Evolutionary conservation across 108 stramenopile genomes (phyloP), one percentile per base, ranked within the genome.

Genomic region (Bacterosira constricta): DNA sequence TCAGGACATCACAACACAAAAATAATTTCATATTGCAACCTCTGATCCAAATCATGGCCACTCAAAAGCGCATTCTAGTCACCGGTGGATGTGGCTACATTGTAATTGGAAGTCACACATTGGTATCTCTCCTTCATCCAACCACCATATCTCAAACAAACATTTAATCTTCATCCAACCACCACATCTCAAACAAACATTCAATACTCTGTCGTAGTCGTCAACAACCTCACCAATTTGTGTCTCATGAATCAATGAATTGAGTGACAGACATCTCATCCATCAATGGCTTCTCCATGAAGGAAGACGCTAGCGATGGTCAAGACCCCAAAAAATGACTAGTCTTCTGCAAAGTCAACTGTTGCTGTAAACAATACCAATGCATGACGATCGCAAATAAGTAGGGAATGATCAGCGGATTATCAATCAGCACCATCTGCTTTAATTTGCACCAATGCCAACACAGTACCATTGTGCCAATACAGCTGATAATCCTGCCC

Each of bases 81-180:
- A 92, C 98, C n/a, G 99, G 99, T 11, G 99, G 99, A 0, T 92
- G 93, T 34, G 99, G 99, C 46, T 99, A 96, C 90, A 99, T 99
- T 60, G n/a, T n/a, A n/a, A n/a, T n/a, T n/a, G 99, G 98, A 9
- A 84, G 84, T 6, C 99, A 99, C 88, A 99, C 99, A 15, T 74
- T 98, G 35, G 73, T 97, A 9, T 86, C 85, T 82, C 91, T 99
- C 44, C 83, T 99, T 49, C 63, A 88, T 52, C 50, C 74, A 17
- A 29, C 55, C 27, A 70, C 53, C 46, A 27, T 69, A 49, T 12
- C 59, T 18, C 82, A 72, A 39, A 66, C 81, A n/a, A n/a, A n/a
- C n/a, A 9, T 86, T 84, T 82, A 90, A 99, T 38, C 83, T 99
- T 49, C 63, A 88, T 52, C 50, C 74, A 17, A 29, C 55, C 27